A percentile compares a stretch with the other conserved stretches of the same genome.
Evolutionary conservation across 106 monocot species (phyloP).

Genomic region (Triglochin maritima): DNA sequence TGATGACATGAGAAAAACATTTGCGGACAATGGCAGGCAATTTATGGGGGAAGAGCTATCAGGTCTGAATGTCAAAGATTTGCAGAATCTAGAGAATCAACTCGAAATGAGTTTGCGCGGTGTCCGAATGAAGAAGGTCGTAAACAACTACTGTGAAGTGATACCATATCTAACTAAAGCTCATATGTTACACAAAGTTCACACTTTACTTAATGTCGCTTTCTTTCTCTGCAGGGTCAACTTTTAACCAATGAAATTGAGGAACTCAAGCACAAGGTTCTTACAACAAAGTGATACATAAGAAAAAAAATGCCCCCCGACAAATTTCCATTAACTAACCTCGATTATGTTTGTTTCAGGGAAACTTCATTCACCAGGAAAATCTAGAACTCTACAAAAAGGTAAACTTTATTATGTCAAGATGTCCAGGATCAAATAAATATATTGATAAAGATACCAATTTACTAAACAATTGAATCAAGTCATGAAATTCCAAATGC

Average conservation of each 20-base stretch:
- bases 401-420: conserved; percentile 30
- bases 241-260: conserved; percentile 61
- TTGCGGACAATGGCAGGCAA: conserved; percentile 7
- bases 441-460: background rate
- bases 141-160: background rate
- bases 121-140: conserved; percentile 22
- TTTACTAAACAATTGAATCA: conserved; percentile 23
- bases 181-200: too few species aligned
- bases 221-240: conserved; percentile 39
- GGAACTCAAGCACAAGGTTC: conserved; percentile 65
- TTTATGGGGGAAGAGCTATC: conserved; percentile 21
- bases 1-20: background rate
- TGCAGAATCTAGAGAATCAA: conserved; percentile 25
- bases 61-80: conserved; percentile 11
- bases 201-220: background rate
- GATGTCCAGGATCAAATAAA: conserved; percentile 19
- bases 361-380: conserved; percentile 40
- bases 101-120: conserved; percentile 17
- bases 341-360: conserved; percentile 13
- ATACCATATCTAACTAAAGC: too few species aligned
- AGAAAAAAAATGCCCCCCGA: too few species aligned
- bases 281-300: background rate
- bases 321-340: too few species aligned
- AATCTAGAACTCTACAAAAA: conserved; percentile 48
- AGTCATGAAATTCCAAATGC: background rate